phyloP scores from a whole-genome alignment of 2,329 filamentous ascomycete species.

The Penicillium sp. region DNA sequence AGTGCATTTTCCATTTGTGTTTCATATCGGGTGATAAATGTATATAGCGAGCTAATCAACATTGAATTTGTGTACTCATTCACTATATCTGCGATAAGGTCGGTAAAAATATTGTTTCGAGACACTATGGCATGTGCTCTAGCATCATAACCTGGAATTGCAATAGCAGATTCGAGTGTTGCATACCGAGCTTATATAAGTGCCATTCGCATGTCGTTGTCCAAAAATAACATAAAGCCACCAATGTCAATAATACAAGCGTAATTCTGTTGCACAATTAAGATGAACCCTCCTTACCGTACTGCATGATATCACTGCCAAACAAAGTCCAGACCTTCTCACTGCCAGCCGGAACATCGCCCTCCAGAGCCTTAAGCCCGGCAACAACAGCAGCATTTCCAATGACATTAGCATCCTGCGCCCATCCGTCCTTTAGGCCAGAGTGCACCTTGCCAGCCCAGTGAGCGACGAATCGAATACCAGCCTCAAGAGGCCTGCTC shows the following conservation, averaged over 20 bases:
- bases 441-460: conserved; percentile 57
- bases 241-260: background rate
- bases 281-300: conserved; percentile 20
- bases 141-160: too few relatives aligned
- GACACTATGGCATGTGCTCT: too few relatives aligned
- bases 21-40: conserved; percentile 1
- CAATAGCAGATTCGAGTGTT: too few relatives aligned
- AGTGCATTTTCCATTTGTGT: background rate
- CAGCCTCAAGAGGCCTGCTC: conserved; percentile 59
- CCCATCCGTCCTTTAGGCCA: conserved; percentile 64
- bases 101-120: too few relatives aligned
- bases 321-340: conserved; percentile 44
- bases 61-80: background rate
- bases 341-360: conserved; percentile 39
- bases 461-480: conserved; percentile 58
- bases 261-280: background rate
- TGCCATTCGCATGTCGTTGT: background rate
- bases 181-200: too few relatives aligned
- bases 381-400: conserved; percentile 45
- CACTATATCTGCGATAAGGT: background rate
- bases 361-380: conserved; percentile 43
- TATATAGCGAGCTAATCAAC: conserved; percentile 1
- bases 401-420: conserved; percentile 75
- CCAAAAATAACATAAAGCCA: background rate
- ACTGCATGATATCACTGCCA: conserved; percentile 41